A percentile compares a stretch with the other conserved stretches of the same genome.
phyloP scores from a whole-genome alignment of 1,284 basidiomycete genomes.

The Takashimella tepidaria region DNA sequence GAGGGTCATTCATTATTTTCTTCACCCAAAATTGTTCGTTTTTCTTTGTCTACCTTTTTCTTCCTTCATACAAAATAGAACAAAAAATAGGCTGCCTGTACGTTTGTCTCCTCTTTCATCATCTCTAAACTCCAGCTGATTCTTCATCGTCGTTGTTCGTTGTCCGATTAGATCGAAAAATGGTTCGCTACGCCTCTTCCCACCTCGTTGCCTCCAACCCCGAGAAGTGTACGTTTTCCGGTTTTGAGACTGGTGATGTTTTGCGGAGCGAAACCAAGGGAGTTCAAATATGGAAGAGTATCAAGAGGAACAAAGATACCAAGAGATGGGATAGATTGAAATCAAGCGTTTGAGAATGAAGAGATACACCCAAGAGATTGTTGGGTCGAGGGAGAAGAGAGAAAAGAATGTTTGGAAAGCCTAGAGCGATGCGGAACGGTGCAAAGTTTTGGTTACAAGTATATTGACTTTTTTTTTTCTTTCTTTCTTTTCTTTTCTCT shows the following conservation, averaged over 20 bases:
- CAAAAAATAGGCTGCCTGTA: not conserved
- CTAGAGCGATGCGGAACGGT: slow-evolving; percentile 5
- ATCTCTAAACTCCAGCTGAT: not conserved
- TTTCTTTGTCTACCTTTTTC: slow-evolving; percentile 6
- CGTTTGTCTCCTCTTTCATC: not conserved
- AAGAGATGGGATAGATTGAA: slow-evolving; percentile 3
- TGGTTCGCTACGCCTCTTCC: slow-evolving; percentile 88
- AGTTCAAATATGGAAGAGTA: not conserved
- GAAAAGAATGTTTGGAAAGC: too few relatives aligned
- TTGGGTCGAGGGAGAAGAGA: too few relatives aligned
- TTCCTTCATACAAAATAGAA: too few relatives aligned
- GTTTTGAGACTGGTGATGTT: too few relatives aligned
- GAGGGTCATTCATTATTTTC: slow-evolving; percentile 1
- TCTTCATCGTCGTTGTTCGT: not conserved
- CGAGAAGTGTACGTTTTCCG: slow-evolving; percentile 72
- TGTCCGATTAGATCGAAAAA: slow-evolving; percentile 4
- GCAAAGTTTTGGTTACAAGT: not conserved
- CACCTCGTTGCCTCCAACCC: slow-evolving; percentile 73
- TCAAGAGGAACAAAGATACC: not conserved
- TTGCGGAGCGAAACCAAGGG: too few relatives aligned
- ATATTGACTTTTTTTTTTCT: slow-evolving; percentile 8
- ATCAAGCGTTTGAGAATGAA: too few relatives aligned
- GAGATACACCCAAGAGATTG: too few relatives aligned
- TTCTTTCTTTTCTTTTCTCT: too few relatives aligned
- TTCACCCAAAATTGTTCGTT: not conserved